Conservation (phyloP, 2,329 filamentous ascomycete genomes). For the Fusarium marasasianum region DNA sequence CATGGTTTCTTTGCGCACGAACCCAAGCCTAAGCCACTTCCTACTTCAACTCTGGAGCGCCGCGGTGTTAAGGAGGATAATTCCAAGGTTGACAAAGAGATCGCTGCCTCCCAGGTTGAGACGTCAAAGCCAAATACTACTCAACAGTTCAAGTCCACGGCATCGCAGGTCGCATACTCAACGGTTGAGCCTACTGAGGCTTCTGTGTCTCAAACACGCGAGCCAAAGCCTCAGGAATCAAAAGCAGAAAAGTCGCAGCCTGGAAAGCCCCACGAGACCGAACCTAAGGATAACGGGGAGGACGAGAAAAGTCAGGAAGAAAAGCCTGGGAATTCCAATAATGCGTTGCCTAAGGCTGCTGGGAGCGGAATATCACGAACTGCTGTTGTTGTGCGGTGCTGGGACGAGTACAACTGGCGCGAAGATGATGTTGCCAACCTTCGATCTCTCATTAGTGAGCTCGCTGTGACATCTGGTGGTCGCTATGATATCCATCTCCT, state of each 20-base stretch:
- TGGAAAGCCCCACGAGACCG: slow-evolving; percentile 2
- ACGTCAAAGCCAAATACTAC: slow-evolving; percentile 4
- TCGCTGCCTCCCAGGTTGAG: slow-evolving; percentile 17
- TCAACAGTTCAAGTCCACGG: not conserved
- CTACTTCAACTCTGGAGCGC: slow-evolving; percentile 9
- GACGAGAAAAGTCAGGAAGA: not conserved
- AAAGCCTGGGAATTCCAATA: not conserved
- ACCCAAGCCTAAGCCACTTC: slow-evolving; percentile 7
- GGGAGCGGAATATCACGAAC: slow-evolving; percentile 56
- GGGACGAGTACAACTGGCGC: slow-evolving; percentile 81
- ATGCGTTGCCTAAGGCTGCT: not conserved
- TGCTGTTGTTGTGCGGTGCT: slow-evolving; percentile 83
- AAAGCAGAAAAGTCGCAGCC: not conserved
- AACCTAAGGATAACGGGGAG: slow-evolving; percentile 3
- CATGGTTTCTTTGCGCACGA: slow-evolving; percentile 64
- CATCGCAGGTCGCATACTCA: not conserved
- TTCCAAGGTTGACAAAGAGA: slow-evolving; percentile 16
- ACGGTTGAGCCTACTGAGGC: slow-evolving; percentile 3
- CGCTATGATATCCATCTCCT: slow-evolving; percentile 89
- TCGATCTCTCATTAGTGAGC: slow-evolving; percentile 83
- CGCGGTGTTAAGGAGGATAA: slow-evolving; percentile 25
- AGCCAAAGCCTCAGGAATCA: not conserved
- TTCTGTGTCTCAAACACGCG: not conserved
- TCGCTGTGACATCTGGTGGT: slow-evolving; percentile 81
- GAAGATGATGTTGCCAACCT: slow-evolving; percentile 84